Evolutionary conservation across 2,329 filamentous ascomycete genomes (phyloP), one percentile per base, ranked within the genome.

Genomic region (Rutstroemia sydowiana): DNA sequence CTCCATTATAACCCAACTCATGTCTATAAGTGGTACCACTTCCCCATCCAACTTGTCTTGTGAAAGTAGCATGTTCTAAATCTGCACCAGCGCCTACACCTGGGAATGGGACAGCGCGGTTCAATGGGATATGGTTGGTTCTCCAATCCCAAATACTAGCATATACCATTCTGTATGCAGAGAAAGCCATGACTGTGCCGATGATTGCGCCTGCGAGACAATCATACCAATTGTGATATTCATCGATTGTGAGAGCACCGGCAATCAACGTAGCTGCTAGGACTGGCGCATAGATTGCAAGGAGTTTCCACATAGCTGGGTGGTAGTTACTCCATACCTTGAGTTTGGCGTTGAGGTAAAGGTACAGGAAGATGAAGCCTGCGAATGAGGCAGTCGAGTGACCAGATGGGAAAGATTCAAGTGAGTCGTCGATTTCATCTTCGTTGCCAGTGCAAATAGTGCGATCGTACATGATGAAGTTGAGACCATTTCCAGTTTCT

Each of bases 271-370:
- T 74, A 0, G 85, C 85, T 2, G 80, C 82, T 0, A 89, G 77
- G 2, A 89, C 68, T 0, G 86, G 85, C 0, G 79, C 75, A 61
- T 84, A 85, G 21, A 81, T 71, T 14, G 73, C 76, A 30, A 85
- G 71, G 11, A 88, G 68, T 69, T 88, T 88, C 85, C 85, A 88
- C 75, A 87, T 81, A 11, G 81, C 73, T 0, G 85, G 79, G 63
- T 88, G 85, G 65, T 85, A 84, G 71, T 87, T 84, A 57, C 78
- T 71, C 60, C 82, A 88, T 51, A 88, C 77, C 73, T 88, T 89
- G 58, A 90, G 75, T 71, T 89, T 89, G 44, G 83, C 85, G 66
- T 89, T 89, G 41, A 90, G 77, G 70, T 88, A 90, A 1, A 89
- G 72, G 59, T 76, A 84, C 2, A 89, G 70, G 63, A 79, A 89